Percentiles rank a stretch among this genome's conserved stretches.
These are phyloP conservation scores for Cladosporium colombiae DNA, from an alignment of 2,329 filamentous ascomycete species.

Conservation along the genomic window DNA sequence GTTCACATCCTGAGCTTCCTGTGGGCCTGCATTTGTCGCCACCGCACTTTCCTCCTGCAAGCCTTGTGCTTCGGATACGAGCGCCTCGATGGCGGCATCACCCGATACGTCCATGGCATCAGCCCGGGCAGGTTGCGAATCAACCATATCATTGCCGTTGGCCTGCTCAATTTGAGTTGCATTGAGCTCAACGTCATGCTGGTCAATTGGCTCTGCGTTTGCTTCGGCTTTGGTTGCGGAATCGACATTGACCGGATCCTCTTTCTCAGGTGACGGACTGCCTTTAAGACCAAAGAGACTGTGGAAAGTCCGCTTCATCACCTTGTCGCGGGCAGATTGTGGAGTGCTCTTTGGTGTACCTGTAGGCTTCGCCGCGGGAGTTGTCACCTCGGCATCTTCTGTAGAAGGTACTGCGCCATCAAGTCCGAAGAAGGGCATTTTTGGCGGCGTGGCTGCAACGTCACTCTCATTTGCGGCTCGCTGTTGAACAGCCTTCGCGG, in stretches of 20 bases:
- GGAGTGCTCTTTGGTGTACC: constrained; percentile 25
- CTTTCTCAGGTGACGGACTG: constrained; percentile 30
- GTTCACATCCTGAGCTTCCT: neutral
- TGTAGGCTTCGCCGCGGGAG: constrained; percentile 9
- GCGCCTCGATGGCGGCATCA: neutral
- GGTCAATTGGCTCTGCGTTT: too few species aligned
- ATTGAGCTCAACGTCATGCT: neutral
- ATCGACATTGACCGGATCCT: neutral
- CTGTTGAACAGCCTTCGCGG: neutral
- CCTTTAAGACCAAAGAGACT: constrained; percentile 36
- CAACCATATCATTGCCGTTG: neutral
- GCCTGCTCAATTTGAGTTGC: neutral
- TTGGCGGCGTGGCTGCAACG: neutral
- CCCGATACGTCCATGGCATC: neutral
- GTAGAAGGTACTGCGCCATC: constrained; percentile 25
- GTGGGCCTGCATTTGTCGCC: neutral
- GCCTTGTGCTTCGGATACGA: neutral
- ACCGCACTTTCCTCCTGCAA: neutral
- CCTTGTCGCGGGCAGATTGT: constrained; percentile 28
- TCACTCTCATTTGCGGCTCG: neutral
- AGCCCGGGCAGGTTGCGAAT: neutral
- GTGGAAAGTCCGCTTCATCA: constrained; percentile 34
- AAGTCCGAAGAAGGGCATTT: constrained; percentile 21
- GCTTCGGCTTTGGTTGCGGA: neutral
- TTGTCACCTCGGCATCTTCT: neutral